phyloP scores from a whole-genome alignment of 2,329 filamentous ascomycete genomes.

The Madurella mycetomatis region DNA sequence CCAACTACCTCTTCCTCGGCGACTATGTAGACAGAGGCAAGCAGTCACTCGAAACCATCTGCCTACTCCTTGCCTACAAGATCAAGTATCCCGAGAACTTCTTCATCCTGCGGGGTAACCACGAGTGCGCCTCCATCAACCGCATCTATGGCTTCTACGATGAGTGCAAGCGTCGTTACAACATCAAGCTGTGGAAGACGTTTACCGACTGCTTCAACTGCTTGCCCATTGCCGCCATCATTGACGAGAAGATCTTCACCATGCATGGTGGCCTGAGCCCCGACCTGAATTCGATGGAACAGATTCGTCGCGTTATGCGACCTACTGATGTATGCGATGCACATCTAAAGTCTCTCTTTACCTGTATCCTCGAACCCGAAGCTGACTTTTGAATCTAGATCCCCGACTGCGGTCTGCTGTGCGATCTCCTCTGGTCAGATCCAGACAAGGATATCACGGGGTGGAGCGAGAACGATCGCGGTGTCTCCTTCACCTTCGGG shows the following conservation, averaged over 20 bases:
- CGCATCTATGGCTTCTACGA: conserved; percentile 99
- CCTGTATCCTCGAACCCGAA: not conserved
- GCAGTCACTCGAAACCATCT: conserved; percentile 98
- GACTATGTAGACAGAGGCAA: conserved; percentile 99
- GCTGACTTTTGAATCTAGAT: conserved; percentile 55
- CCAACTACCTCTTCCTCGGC: conserved; percentile 98
- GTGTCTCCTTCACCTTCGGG: conserved; percentile 97
- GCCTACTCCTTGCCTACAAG: conserved; percentile 94
- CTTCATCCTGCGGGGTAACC: conserved; percentile 96
- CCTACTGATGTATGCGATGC: conserved; percentile 81
- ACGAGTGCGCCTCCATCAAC: conserved; percentile 98
- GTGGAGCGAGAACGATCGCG: conserved; percentile 98
- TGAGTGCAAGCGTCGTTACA: conserved; percentile 98
- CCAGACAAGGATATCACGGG: conserved; percentile 99
- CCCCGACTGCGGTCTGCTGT: conserved; percentile 93
- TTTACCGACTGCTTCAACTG: conserved; percentile 99
- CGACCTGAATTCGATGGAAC: conserved; percentile 98
- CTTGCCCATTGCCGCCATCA: conserved; percentile 95
- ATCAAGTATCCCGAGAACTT: conserved; percentile 99
- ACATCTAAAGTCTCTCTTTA: conserved; percentile 15
- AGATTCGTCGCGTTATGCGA: conserved; percentile 97
- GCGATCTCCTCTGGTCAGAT: conserved; percentile 97
- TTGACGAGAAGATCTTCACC: conserved; percentile 99
- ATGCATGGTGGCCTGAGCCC: conserved; percentile 98
- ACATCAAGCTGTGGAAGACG: conserved; percentile 99